Percentiles rank a stretch among this genome's conserved stretches.
These are phyloP conservation scores for Trichoderma guizhouense DNA, from an alignment of 2,329 filamentous ascomycete species.

Conservation along the genomic window DNA sequence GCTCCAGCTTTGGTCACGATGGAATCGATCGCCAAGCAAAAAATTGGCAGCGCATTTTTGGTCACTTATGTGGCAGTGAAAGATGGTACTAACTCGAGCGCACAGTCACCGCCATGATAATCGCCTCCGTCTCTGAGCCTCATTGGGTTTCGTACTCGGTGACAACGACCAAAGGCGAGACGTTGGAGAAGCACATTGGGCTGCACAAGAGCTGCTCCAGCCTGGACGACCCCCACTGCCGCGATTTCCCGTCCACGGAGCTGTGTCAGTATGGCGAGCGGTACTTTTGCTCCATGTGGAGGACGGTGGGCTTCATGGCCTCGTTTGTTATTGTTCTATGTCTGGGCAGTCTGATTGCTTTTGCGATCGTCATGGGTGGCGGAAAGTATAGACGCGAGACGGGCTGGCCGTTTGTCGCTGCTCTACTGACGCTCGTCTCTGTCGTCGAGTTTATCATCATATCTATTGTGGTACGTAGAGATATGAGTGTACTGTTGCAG, in stretches of 20 bases:
- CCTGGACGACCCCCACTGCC: conserved; percentile 59
- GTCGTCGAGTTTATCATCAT: conserved; percentile 73
- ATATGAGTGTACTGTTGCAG: neutral
- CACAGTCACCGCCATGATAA: conserved; percentile 66
- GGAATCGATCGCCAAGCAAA: neutral
- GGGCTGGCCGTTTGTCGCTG: conserved; percentile 75
- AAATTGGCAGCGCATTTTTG: neutral
- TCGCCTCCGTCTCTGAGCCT: conserved; percentile 65
- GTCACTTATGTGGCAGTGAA: neutral
- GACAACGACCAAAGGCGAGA: conserved; percentile 44
- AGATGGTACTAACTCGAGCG: neutral
- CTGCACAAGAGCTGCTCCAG: conserved; percentile 79
- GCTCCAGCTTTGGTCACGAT: neutral
- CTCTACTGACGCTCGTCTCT: conserved; percentile 63
- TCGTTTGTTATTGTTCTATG: conserved; percentile 80
- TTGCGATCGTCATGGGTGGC: conserved; percentile 71
- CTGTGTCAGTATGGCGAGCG: conserved; percentile 46
- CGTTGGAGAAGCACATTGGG: conserved; percentile 62
- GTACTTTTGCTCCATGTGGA: conserved; percentile 90
- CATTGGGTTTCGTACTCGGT: conserved; percentile 68
- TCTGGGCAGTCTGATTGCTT: conserved; percentile 75
- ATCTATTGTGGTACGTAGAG: conserved; percentile 70
- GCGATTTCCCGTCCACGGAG: conserved; percentile 34
- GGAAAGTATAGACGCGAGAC: conserved; percentile 75
- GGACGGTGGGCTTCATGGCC: conserved; percentile 82